phyloP scores from a whole-genome alignment of 495 filamentous ascomycete species.

The Penicillium nucicola region DNA sequence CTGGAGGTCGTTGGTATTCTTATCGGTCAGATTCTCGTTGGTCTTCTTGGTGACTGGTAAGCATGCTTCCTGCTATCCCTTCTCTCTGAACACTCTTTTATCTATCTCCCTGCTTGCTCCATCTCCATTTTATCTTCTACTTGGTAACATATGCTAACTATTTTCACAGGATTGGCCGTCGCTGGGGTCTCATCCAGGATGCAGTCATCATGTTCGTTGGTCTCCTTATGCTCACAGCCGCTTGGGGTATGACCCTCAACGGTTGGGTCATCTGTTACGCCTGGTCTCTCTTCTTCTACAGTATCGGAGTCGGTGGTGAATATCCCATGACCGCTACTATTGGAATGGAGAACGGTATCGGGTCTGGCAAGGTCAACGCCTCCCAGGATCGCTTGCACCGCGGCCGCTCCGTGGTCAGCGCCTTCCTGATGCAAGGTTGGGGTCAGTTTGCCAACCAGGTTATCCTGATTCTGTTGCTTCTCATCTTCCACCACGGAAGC shows the following conservation, averaged over 20 bases:
- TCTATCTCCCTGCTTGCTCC: too few relatives aligned
- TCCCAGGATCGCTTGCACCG: conserved; percentile 91
- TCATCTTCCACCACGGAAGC: conserved; percentile 73
- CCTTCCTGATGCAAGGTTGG: conserved; percentile 97
- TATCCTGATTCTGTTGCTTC: conserved; percentile 69
- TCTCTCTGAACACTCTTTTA: too few relatives aligned
- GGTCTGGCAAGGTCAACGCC: conserved; percentile 76
- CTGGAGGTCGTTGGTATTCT: conserved; percentile 89
- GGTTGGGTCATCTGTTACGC: conserved; percentile 93
- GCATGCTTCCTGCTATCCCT: too few relatives aligned
- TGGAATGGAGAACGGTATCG: conserved; percentile 87
- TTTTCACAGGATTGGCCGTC: conserved; percentile 65
- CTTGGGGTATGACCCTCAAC: conserved; percentile 78
- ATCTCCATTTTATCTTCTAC: too few relatives aligned
- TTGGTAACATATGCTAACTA: not conserved
- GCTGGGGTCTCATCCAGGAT: conserved; percentile 91
- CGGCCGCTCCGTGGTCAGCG: conserved; percentile 85
- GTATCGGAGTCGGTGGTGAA: conserved; percentile 87
- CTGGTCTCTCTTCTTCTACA: conserved; percentile 87
- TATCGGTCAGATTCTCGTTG: conserved; percentile 75
- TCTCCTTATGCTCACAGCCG: conserved; percentile 79
- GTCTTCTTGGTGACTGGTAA: conserved; percentile 58
- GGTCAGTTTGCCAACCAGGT: conserved; percentile 91
- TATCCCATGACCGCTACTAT: conserved; percentile 94
- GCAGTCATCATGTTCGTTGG: conserved; percentile 87